These are phyloP conservation scores for Limnanthes douglasii DNA, from an alignment of 345 rosid genomes.

Conservation along the genomic window DNA sequence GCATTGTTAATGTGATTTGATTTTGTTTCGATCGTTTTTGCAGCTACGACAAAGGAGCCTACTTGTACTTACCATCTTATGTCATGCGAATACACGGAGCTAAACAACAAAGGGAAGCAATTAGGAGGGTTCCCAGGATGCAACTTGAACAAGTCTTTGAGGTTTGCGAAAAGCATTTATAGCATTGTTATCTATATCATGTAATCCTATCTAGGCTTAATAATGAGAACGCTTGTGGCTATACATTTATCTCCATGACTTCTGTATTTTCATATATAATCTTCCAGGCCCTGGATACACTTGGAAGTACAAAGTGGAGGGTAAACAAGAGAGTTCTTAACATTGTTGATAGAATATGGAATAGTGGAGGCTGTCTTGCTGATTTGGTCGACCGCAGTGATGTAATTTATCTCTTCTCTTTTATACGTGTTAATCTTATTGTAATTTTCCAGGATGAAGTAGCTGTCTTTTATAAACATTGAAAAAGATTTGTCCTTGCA, in stretches of 20 bases:
- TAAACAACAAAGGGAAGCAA: conserved; percentile 66
- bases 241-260: conserved; percentile 5
- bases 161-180: too few species aligned
- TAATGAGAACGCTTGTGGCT: too few species aligned
- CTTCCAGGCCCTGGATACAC: conserved; percentile 70
- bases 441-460: conserved; percentile 3
- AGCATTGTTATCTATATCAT: too few species aligned
- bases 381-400: conserved; percentile 59
- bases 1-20: not conserved
- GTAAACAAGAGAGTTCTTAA: conserved; percentile 53
- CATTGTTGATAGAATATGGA: conserved; percentile 66
- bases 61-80: conserved; percentile 67
- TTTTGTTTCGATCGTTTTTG: conserved; percentile 9
- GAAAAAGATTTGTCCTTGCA: conserved; percentile 11
- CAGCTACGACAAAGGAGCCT: conserved; percentile 90
- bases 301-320: conserved; percentile 76
- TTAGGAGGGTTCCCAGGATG: conserved; percentile 39
- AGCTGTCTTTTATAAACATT: not conserved
- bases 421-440: conserved; percentile 5
- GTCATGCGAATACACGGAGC: conserved; percentile 90
- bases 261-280: not conserved
- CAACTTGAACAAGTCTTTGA: conserved; percentile 72
- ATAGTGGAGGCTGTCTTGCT: conserved; percentile 52
- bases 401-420: conserved; percentile 28
- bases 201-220: too few species aligned